These are phyloP conservation scores for Rhinocladiella mackenziei DNA, from an alignment of 2,329 filamentous ascomycete species.

Conservation along the genomic window DNA sequence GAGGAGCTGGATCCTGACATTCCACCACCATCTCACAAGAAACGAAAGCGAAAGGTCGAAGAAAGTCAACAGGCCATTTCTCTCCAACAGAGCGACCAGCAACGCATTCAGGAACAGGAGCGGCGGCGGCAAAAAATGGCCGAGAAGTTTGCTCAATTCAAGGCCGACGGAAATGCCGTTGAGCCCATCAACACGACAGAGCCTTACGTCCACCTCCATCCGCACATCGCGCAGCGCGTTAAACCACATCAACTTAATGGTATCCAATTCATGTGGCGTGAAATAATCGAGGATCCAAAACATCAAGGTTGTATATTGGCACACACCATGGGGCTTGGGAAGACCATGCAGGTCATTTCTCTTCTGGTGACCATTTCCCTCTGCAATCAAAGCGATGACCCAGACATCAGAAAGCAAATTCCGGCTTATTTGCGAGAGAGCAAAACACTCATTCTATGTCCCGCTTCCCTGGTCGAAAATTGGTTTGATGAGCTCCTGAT, in stretches of 20 bases:
- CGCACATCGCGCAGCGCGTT: constrained; percentile 60
- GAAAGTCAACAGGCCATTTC: constrained; percentile 50
- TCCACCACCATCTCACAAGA: constrained; percentile 40
- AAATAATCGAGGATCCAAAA: constrained; percentile 61
- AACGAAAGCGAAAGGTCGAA: constrained; percentile 46
- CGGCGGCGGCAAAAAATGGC: constrained; percentile 43
- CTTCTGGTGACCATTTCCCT: constrained; percentile 71
- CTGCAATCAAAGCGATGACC: constrained; percentile 58
- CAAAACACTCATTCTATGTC: constrained; percentile 70
- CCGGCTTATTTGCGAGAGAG: constrained; percentile 60
- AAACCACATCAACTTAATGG: constrained; percentile 79
- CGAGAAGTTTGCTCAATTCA: constrained; percentile 32
- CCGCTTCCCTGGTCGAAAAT: constrained; percentile 70
- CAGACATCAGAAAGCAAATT: constrained; percentile 60
- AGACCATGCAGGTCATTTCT: constrained; percentile 87
- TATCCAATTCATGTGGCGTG: constrained; percentile 84
- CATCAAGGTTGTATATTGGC: constrained; percentile 76
- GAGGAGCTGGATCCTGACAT: constrained; percentile 9
- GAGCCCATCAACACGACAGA: constrained; percentile 42
- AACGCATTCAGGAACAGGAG: constrained; percentile 54
- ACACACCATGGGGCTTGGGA: constrained; percentile 88
- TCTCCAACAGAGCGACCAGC: constrained; percentile 54
- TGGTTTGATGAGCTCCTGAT: constrained; percentile 72
- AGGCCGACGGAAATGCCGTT: constrained; percentile 43
- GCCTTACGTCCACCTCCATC: constrained; percentile 53